These are phyloP conservation scores for Candida golubevii DNA, from an alignment of 805 yeast species.

Conservation along the genomic window DNA sequence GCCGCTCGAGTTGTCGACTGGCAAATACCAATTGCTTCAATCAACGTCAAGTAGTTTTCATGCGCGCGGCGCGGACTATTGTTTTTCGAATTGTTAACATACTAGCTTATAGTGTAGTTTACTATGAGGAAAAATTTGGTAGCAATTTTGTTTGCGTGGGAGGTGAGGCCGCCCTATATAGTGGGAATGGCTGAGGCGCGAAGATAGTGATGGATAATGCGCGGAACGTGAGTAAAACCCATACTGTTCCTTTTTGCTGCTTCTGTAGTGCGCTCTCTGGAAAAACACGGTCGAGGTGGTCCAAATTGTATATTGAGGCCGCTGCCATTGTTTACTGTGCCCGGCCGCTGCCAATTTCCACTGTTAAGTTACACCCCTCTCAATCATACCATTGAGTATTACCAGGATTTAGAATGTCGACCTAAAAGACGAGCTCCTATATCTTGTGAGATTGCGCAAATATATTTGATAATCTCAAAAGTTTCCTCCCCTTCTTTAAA, in stretches of 20 bases:
- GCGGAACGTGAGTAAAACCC: conserved; percentile 17
- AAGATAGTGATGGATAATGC: conserved; percentile 15
- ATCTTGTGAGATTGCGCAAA: too few relatives aligned
- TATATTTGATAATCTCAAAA: too few relatives aligned
- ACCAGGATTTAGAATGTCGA: too few relatives aligned
- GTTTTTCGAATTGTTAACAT: conserved; percentile 12
- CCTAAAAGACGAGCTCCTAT: too few relatives aligned
- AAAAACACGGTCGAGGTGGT: neutral
- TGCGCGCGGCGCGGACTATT: conserved; percentile 15
- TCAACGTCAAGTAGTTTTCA: neutral
- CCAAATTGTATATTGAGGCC: too few relatives aligned
- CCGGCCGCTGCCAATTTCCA: too few relatives aligned
- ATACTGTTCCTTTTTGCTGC: conserved; percentile 11
- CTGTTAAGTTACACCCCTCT: too few relatives aligned
- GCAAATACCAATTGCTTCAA: neutral
- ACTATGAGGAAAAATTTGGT: conserved; percentile 19
- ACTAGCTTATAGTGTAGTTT: conserved; percentile 15
- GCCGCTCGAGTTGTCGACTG: too few relatives aligned
- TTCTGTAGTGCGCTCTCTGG: conserved; percentile 3
- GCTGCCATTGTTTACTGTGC: too few relatives aligned
- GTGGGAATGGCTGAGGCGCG: conserved; percentile 17
- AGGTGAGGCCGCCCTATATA: conserved; percentile 19
- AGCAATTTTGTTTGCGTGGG: conserved; percentile 16
- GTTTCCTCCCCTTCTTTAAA: too few relatives aligned
- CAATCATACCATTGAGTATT: too few relatives aligned